Evolutionary conservation across 371 early-diverging fungal species (phyloP), one percentile per base, ranked within the genome.

Genomic region (Mucor circinelloides): DNA sequence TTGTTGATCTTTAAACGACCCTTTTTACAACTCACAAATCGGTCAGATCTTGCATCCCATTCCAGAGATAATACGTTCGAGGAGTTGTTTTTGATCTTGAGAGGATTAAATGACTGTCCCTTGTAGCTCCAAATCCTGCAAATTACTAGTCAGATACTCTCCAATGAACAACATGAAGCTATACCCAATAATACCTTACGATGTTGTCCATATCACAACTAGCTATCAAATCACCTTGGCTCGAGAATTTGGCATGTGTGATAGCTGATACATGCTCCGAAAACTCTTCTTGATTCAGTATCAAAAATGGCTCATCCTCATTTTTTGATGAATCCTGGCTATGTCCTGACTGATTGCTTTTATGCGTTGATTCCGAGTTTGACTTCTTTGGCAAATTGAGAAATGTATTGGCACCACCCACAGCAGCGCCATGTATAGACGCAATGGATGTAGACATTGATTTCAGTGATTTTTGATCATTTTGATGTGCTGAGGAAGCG

Each of bases 191-290:
- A n/a, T 82, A 81, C 81, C 84, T 74, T 25, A 87, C 84, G 71
- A 87, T 85, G 63, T 86, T 87, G 66, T 89, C 90, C 70, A 85
- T 83, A 71, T 89, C 90, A 64, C 88, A 87, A 64, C 90, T 89
- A 28, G 87, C 87, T 58, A 89, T 87, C 60, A 85, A 59, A 38
- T 80, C 83, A 0, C 88, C 90, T 60, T 85, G 81, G 34, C 73
- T 79, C 0, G 90, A 89, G 38, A 88, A 87, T 48, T 79, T 82
- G 21, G 88, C 87, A 50, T 84, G 85, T 0, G 86, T 83, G 32
- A 89, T 87, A 1, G 88, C 88, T 0, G 88, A 87, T 1, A 85
- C 82, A 68, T 89, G 88, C 55, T 88, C 88, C 31, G 83, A 70
- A 63, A 82, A 89, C 23, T 86, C 84, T 60, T 88, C 87, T 67